Base-by-base conservation (phyloP, 1,139 yeast genomes). In the Yamadazyma atmosphaerica region DNA sequence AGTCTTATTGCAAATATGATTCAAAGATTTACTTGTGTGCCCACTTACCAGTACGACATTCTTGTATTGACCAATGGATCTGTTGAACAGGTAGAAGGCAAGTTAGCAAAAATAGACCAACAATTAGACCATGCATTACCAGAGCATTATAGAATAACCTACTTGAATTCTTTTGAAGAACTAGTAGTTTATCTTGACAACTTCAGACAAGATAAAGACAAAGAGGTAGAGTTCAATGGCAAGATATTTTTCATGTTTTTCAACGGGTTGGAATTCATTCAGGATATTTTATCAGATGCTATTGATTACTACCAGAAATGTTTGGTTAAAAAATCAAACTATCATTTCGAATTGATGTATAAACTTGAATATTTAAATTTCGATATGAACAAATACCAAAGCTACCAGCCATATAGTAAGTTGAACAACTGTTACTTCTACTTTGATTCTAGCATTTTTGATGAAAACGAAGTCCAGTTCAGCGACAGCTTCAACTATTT, bases 161-260 rank as follows among this genome's bases (percentile, higher is more conserved):
- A 61, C 42, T 51, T 66, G 27, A 54, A 54, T 31, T 50, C 55
- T n/a, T 62, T 65, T 37, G 49, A 51, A 16, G 58, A 57, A 21
- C 54, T 66, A 39, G 42, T 57, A 1, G 24, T 39, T 5, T 52
- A 50, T 35, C 42, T 56, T 17, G 46, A 54, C 21, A 35, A 36
- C 22, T 47, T 30, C 29, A 38, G 34, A 29, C 25, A 19, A 16
- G 43, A 36, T 16, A 32, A 32, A 4, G 35, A 35, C 1, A 15
- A 21, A n/a, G 37, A 37, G n/a, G 28, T 39, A 9, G 46, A 46
- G 12, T 64, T 60, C 39, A 44, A 52, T 7, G 72, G 69, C 2
- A 61, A 61, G 43, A 61, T 66, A 7, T 47, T 66, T 23, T 67
- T 68, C 38, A 68, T 68, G 73, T 68, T 67, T 37, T 68, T 68